These are phyloP conservation scores for Metschnikowia santaceciliae DNA, from an alignment of 805 yeast genomes.

Conservation along the genomic window DNA sequence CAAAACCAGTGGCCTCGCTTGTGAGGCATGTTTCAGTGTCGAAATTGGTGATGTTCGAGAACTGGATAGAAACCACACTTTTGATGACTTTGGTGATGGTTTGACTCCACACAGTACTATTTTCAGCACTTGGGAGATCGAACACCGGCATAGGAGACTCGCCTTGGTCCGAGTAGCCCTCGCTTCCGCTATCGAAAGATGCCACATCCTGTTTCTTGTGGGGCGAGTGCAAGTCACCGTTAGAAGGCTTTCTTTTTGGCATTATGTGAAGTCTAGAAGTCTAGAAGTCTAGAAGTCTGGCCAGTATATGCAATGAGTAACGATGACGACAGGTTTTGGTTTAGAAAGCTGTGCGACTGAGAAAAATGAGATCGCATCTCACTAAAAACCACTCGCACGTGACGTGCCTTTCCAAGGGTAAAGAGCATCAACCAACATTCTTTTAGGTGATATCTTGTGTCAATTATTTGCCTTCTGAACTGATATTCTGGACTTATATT, in stretches of 20 bases:
- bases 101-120: conserved; percentile 56
- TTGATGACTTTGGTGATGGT: conserved; percentile 80
- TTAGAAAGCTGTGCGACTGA: neutral
- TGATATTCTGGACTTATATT: too few relatives aligned
- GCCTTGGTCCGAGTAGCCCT: conserved; percentile 7
- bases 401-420: neutral
- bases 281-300: neutral
- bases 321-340: neutral
- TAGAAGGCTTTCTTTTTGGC: conserved; percentile 15
- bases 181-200: conserved; percentile 13
- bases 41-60: conserved; percentile 79
- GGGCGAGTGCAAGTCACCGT: conserved; percentile 9
- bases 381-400: neutral
- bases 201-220: conserved; percentile 10
- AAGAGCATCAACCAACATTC: neutral
- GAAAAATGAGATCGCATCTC: conserved; percentile 5
- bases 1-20: conserved; percentile 93
- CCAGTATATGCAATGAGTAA: neutral
- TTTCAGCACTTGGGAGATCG: conserved; percentile 17
- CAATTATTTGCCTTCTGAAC: too few relatives aligned
- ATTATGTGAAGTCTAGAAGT: neutral
- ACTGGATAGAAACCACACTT: conserved; percentile 85
- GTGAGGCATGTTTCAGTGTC: conserved; percentile 80
- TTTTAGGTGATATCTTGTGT: neutral
- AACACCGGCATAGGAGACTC: conserved; percentile 10